Evolutionary conservation across 83 land plant species (phyloP).

Genomic region (Larix sibirica): DNA sequence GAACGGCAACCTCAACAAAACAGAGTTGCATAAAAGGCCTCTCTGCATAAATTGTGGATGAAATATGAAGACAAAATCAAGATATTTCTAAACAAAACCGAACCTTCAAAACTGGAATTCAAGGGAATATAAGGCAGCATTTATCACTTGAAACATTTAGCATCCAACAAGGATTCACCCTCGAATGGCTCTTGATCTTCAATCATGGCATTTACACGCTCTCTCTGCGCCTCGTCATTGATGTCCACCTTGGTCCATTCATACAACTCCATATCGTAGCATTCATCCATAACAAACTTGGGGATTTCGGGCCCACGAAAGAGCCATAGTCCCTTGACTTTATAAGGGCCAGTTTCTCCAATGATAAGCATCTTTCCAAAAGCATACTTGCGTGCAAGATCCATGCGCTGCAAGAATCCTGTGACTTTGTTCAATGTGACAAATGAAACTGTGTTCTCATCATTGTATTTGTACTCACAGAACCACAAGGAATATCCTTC

Average conservation of each 20-base stretch:
- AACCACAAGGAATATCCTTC: constrained; percentile 99
- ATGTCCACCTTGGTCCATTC: constrained; percentile 94
- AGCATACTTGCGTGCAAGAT: constrained; percentile 85
- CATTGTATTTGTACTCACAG: constrained; percentile 96
- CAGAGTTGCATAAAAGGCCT: background rate
- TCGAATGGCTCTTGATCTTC: constrained; percentile 90
- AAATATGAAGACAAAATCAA: background rate
- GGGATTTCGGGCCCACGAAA: constrained; percentile 97
- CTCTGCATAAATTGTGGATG: background rate
- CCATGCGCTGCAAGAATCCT: constrained; percentile 96
- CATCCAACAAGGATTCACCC: constrained; percentile 84
- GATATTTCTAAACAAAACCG: background rate
- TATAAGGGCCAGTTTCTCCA: constrained; percentile 75
- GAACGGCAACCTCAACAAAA: background rate
- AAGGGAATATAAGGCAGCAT: background rate
- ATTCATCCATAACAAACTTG: constrained; percentile 81
- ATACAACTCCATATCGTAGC: constrained; percentile 90
- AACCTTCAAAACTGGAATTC: constrained; percentile 2
- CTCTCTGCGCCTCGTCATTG: constrained; percentile 84
- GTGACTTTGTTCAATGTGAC: constrained; percentile 95
- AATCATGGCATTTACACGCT: constrained; percentile 83
- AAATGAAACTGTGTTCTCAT: constrained; percentile 92
- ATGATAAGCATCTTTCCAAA: constrained; percentile 92
- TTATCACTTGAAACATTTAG: constrained; percentile 93
- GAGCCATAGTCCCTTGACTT: constrained; percentile 96